A percentile compares a stretch with the other conserved stretches of the same genome.
phyloP scores from a whole-genome alignment of 495 filamentous ascomycete species.

The Aspergillus coremiiformis region DNA sequence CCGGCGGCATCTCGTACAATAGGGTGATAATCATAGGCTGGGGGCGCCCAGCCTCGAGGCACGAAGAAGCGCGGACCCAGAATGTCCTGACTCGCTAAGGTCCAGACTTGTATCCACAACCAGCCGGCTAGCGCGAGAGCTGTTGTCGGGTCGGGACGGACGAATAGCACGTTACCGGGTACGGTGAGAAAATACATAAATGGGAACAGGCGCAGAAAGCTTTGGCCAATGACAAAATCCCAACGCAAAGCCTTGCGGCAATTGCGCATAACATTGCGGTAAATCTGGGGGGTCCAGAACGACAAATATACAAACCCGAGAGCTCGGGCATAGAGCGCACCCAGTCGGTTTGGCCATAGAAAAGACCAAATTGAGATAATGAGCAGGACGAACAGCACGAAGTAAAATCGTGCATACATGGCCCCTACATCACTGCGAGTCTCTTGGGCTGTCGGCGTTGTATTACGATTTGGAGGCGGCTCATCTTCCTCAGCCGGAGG shows the following conservation, averaged over 20 bases:
- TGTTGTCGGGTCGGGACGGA: conserved; percentile 57
- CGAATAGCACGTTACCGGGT: conserved; percentile 68
- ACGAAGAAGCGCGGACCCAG: conserved; percentile 78
- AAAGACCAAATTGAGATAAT: conserved; percentile 70
- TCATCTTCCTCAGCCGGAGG: conserved; percentile 37
- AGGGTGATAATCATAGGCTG: conserved; percentile 94
- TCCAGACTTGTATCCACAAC: conserved; percentile 87
- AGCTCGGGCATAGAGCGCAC: conserved; percentile 61
- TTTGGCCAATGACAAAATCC: conserved; percentile 83
- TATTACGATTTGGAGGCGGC: conserved; percentile 20
- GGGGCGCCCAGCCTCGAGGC: conserved; percentile 61
- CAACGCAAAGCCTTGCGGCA: conserved; percentile 80
- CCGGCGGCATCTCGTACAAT: conserved; percentile 59
- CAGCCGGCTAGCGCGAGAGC: conserved; percentile 62
- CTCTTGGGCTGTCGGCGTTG: conserved; percentile 29
- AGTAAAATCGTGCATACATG: conserved; percentile 73
- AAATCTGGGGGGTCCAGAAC: conserved; percentile 87
- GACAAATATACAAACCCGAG: conserved; percentile 70
- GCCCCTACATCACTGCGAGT: conserved; percentile 55
- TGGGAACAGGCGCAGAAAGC: conserved; percentile 64
- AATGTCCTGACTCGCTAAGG: conserved; percentile 70
- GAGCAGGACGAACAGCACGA: conserved; percentile 59
- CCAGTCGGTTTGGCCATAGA: conserved; percentile 63
- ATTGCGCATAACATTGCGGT: conserved; percentile 83
- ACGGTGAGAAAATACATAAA: conserved; percentile 75